A percentile compares a stretch with the other conserved stretches of the same genome.
Conservation (phyloP, 129 eudicot genomes). For the Lonicera japonica region DNA sequence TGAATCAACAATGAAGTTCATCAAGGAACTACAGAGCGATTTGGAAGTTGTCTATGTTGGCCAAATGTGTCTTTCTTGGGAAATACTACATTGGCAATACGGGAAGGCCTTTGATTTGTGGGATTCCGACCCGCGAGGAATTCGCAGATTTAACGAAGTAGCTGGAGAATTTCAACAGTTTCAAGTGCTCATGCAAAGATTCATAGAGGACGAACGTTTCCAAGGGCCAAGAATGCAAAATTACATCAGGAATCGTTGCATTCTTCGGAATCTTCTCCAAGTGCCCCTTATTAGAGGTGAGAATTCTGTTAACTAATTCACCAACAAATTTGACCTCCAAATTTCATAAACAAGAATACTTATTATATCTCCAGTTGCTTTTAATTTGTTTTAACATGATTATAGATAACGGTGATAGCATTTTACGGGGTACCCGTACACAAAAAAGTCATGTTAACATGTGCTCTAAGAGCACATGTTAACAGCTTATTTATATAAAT, state of each 20-base stretch:
- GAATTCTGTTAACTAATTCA: neutral
- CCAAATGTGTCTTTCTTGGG: conserved; percentile 98
- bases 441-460: too few species aligned
- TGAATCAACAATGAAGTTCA: conserved; percentile 57
- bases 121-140: conserved; percentile 71
- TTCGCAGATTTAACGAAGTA: conserved; percentile 55
- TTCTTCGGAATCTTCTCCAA: conserved; percentile 75
- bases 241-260: conserved; percentile 63
- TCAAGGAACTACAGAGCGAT: conserved; percentile 65
- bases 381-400: too few species aligned
- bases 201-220: conserved; percentile 72
- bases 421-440: too few species aligned
- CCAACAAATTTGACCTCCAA: too few species aligned
- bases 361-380: too few species aligned
- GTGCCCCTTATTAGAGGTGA: conserved; percentile 91
- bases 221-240: conserved; percentile 78
- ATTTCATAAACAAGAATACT: too few species aligned
- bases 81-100: conserved; percentile 84
- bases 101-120: conserved; percentile 79
- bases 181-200: conserved; percentile 87
- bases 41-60: conserved; percentile 88
- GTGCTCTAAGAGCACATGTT: too few species aligned
- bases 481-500: too few species aligned
- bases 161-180: conserved; percentile 91
- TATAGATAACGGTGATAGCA: too few species aligned